phyloP scores from a whole-genome alignment of 2,329 filamentous ascomycete genomes.

The Elsinoe necatrix region DNA sequence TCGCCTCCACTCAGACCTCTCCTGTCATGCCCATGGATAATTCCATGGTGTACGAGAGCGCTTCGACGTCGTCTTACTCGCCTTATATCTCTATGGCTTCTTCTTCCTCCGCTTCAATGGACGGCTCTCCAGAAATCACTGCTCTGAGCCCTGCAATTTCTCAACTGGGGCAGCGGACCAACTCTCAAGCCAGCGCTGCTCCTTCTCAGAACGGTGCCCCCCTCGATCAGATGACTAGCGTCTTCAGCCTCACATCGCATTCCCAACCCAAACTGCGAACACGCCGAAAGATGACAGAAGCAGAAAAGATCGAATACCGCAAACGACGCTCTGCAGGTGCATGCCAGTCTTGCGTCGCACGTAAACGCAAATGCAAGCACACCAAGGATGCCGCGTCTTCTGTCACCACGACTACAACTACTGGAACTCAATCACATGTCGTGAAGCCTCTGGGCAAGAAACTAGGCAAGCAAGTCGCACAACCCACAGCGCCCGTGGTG shows the following conservation, averaged over 20 bases:
- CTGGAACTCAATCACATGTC: neutral
- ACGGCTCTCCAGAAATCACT: slow-evolving; percentile 28
- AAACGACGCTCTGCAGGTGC: slow-evolving; percentile 32
- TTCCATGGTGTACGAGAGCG: slow-evolving; percentile 11
- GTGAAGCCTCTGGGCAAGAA: slow-evolving; percentile 7
- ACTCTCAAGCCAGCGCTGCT: neutral
- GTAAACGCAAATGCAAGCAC: slow-evolving; percentile 28
- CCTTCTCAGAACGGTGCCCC: slow-evolving; percentile 13
- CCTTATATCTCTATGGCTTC: slow-evolving; percentile 24
- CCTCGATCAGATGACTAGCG: slow-evolving; percentile 32
- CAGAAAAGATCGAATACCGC: slow-evolving; percentile 32
- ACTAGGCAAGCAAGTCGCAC: slow-evolving; percentile 5
- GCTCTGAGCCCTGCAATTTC: slow-evolving; percentile 25
- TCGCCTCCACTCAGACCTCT: slow-evolving; percentile 18
- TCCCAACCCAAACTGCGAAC: slow-evolving; percentile 29
- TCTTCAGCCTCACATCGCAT: slow-evolving; percentile 30
- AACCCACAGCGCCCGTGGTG: neutral
- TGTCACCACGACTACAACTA: neutral
- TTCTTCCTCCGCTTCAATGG: slow-evolving; percentile 24
- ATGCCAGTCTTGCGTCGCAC: slow-evolving; percentile 30
- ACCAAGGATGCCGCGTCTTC: slow-evolving; percentile 8
- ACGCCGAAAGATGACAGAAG: slow-evolving; percentile 32
- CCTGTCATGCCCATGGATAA: slow-evolving; percentile 18
- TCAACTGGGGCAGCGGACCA: slow-evolving; percentile 19
- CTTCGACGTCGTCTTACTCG: slow-evolving; percentile 15